Evolutionary conservation across 192 early-diverging fungal species (phyloP).

Genomic region (Entrophospora sp.): DNA sequence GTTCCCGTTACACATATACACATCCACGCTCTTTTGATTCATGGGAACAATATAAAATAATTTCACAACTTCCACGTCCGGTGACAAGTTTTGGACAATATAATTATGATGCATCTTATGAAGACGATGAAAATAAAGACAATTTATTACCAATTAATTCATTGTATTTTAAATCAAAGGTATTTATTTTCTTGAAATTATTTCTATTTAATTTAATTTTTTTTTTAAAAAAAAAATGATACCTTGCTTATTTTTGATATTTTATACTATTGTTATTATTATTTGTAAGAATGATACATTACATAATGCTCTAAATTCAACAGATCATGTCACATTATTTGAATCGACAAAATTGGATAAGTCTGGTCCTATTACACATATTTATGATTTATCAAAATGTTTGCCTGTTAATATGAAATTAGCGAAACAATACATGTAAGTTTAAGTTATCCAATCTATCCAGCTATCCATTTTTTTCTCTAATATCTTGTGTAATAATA

Average conservation of each 20-base stretch:
- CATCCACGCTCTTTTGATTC: slow-evolving; percentile 48
- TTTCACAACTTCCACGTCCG: slow-evolving; percentile 41
- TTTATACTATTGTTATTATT: slow-evolving; percentile 21
- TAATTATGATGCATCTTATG: slow-evolving; percentile 35
- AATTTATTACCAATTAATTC: slow-evolving; percentile 21
- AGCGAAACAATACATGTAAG: slow-evolving; percentile 54
- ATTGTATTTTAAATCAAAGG: slow-evolving; percentile 31
- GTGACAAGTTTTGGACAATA: slow-evolving; percentile 33
- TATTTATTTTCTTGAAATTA: too few relatives aligned
- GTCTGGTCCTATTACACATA: slow-evolving; percentile 29
- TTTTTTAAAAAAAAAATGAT: background rate
- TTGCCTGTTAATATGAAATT: slow-evolving; percentile 51
- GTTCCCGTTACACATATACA: slow-evolving; percentile 34
- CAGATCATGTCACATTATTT: slow-evolving; percentile 19
- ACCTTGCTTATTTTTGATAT: slow-evolving; percentile 21
- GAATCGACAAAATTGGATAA: slow-evolving; percentile 23
- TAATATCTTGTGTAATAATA: too few relatives aligned
- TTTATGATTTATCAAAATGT: slow-evolving; percentile 46
- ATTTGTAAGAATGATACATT: slow-evolving; percentile 21
- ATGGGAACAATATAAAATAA: slow-evolving; percentile 52
- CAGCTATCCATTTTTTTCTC: too few relatives aligned
- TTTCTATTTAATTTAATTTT: background rate
- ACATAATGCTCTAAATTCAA: slow-evolving; percentile 23
- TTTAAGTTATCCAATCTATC: too few relatives aligned
- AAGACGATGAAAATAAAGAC: slow-evolving; percentile 43